Conservation (phyloP, 2,329 filamentous ascomycete genomes). For the Trichoderma sp. region DNA sequence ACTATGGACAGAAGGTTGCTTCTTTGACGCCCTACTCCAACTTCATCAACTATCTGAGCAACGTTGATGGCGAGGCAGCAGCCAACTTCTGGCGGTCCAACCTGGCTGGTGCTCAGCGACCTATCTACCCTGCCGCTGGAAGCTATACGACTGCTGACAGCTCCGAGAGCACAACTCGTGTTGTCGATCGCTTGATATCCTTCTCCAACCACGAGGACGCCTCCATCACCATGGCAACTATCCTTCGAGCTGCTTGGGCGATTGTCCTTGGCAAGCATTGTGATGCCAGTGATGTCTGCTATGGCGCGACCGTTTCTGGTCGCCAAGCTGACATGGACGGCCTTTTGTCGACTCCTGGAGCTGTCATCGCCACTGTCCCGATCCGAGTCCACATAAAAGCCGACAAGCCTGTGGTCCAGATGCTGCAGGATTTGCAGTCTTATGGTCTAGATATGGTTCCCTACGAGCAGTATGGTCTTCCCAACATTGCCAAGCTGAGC, state of each 20-base stretch:
- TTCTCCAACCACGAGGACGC: not conserved
- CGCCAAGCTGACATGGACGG: conserved; percentile 29
- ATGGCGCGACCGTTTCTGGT: conserved; percentile 27
- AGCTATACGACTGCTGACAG: not conserved
- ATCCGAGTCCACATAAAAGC: conserved; percentile 28
- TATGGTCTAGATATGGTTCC: conserved; percentile 32
- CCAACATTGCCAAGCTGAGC: conserved; percentile 32
- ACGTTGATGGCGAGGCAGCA: conserved; percentile 20
- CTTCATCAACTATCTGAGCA: conserved; percentile 26
- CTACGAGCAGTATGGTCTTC: conserved; percentile 34
- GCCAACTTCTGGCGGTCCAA: conserved; percentile 22
- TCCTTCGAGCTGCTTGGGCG: conserved; percentile 24
- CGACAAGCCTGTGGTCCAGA: conserved; percentile 17
- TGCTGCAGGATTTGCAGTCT: conserved; percentile 29
- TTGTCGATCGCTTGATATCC: conserved; percentile 6
- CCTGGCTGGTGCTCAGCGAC: conserved; percentile 19
- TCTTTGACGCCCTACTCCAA: conserved; percentile 12
- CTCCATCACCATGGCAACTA: conserved; percentile 20
- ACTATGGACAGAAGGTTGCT: not conserved
- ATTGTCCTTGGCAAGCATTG: conserved; percentile 12
- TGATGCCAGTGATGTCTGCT: conserved; percentile 13
- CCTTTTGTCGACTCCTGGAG: conserved; percentile 29
- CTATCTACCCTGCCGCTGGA: conserved; percentile 7
- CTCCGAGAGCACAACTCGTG: not conserved
- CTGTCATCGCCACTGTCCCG: conserved; percentile 32